Evolutionary conservation across 768 basidiomycete species (phyloP), one percentile per base, ranked within the genome.

Genomic region (Astraeus odoratus): DNA sequence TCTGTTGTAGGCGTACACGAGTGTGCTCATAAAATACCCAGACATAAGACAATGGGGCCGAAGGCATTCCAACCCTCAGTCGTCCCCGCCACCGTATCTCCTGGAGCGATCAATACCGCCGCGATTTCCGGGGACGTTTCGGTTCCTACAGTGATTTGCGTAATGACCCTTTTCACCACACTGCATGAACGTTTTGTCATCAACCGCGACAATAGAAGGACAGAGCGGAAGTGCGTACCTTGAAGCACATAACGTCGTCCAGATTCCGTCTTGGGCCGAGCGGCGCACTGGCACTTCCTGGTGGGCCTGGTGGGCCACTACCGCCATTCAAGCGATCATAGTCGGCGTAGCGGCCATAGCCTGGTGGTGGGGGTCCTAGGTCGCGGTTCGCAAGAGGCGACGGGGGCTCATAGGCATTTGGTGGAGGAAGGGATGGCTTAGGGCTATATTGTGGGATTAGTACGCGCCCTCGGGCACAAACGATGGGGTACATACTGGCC

Each of bases 81-180:
- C 63, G 3, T 64, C 63, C 5, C 50, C 52, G 22, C 52, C 63
- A 25, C 51, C 60, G 47, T 43, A 66, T 46, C 63, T 63, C 51
- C 26, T 65, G 20, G 63, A 53, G 37, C 74, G 73, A 52, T 88
- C 87, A 38, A 81, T 66, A 7, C 92, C 92, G 45, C 92, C 92
- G 39, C 92, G 76, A 60, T 89, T 91, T 10, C 92, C 92, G 22
- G 92, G 92, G 19, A 91, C 84, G 60, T 92, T 93, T 45, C 86
- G 71, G 62, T 93, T 93, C 33, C 84, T 78, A 65, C 94, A 96
- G 55, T 88, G 82, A 60, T 96, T 95, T 16, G 94, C 94, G 59
- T 95, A 95, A 60, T 98, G 95, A 1, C 95, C 95, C 53, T 86
- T 84, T 63, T 90, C 83, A 29, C 89, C 89, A 57, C 93, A 96